Percentiles rank a stretch among this genome's conserved stretches.
Conservation (phyloP, 2,329 filamentous ascomycete genomes). For the Aspergillus piperis region DNA sequence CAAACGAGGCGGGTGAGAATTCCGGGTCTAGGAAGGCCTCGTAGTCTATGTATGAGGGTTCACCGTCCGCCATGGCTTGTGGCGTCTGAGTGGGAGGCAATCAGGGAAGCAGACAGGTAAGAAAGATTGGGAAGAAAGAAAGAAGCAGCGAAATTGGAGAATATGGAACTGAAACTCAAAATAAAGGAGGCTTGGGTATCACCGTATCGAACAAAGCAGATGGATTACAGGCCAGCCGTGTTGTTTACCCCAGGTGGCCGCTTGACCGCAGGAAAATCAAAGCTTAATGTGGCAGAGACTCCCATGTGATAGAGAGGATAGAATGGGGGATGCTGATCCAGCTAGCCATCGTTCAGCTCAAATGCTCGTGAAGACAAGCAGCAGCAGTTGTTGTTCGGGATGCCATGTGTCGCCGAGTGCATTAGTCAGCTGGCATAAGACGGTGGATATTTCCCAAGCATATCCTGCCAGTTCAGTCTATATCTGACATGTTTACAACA, state of each 20-base stretch:
- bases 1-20: slow-evolving; percentile 80
- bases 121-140: neutral
- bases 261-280: slow-evolving; percentile 4
- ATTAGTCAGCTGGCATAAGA: slow-evolving; percentile 14
- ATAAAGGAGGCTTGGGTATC: slow-evolving; percentile 11
- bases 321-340: slow-evolving; percentile 1
- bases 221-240: slow-evolving; percentile 1
- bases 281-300: slow-evolving; percentile 9
- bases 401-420: slow-evolving; percentile 17
- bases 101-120: neutral
- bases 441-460: neutral
- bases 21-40: slow-evolving; percentile 81
- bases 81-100: neutral
- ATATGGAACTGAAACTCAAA: slow-evolving; percentile 3
- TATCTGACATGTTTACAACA: neutral
- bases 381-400: slow-evolving; percentile 3
- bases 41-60: slow-evolving; percentile 90
- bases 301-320: slow-evolving; percentile 13
- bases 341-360: slow-evolving; percentile 9
- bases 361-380: slow-evolving; percentile 8
- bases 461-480: neutral
- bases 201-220: slow-evolving; percentile 12
- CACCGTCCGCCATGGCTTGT: slow-evolving; percentile 38
- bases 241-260: slow-evolving; percentile 1
- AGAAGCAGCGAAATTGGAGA: neutral